Evolutionary conservation across 108 stramenopile genomes (phyloP).

Genomic region (Parietichytrium sp.): DNA sequence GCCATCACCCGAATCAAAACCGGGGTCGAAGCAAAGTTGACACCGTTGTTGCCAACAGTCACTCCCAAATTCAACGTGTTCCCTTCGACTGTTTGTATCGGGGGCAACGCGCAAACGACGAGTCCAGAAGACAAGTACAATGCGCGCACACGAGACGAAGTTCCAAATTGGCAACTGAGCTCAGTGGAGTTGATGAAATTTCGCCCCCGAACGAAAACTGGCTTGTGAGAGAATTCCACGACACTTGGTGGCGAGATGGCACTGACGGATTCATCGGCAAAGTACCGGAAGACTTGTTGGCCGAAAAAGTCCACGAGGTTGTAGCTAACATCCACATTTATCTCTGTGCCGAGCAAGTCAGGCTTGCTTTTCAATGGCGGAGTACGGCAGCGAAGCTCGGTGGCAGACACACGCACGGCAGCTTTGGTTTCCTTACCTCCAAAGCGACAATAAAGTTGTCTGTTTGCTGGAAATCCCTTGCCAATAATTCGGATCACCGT

Average conservation of each 20-base stretch:
- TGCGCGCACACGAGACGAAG: conserved; percentile 5
- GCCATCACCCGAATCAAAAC: not conserved
- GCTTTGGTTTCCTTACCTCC: not conserved
- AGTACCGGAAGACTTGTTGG: not conserved
- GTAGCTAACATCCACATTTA: conserved; percentile 43
- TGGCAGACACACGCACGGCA: not conserved
- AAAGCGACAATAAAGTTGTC: conserved; percentile 36
- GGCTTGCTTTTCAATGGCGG: not conserved
- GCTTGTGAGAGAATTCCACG: not conserved
- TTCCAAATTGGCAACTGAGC: conserved; percentile 50
- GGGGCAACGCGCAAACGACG: conserved; percentile 51
- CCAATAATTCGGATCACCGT: not conserved
- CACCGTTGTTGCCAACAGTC: conserved; percentile 62
- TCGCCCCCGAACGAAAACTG: conserved; percentile 55
- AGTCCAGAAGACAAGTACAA: conserved; percentile 45
- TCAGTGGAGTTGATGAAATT: conserved; percentile 60
- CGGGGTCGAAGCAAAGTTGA: conserved; percentile 43
- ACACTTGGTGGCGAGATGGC: conserved; percentile 41
- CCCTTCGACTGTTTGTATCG: not conserved
- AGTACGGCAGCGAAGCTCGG: not conserved
- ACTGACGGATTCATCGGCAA: not conserved
- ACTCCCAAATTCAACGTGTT: conserved; percentile 46
- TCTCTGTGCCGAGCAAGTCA: not conserved
- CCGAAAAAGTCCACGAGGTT: conserved; percentile 55
- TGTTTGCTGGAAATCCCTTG: not conserved